Percentiles rank a stretch among this genome's conserved stretches.
Conservation (phyloP, 768 basidiomycete species). For the Leccinellum rugosiceps region DNA sequence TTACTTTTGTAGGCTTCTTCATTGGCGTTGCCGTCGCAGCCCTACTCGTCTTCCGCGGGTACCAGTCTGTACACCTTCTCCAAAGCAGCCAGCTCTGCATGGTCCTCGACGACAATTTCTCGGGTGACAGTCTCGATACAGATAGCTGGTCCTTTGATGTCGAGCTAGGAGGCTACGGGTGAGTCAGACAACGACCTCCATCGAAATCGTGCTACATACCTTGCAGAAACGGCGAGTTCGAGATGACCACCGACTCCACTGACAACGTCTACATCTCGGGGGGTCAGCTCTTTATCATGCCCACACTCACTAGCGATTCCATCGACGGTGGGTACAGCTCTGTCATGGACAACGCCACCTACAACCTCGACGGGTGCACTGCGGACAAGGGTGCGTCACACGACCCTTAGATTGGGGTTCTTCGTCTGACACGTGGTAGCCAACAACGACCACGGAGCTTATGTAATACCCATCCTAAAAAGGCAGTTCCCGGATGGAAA, state of each 20-base stretch:
- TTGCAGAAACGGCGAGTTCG: constrained; percentile 49
- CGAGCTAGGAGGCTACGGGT: constrained; percentile 53
- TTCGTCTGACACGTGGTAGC: constrained; percentile 8
- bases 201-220: constrained; percentile 5
- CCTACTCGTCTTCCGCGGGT: constrained; percentile 46
- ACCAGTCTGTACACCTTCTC: constrained; percentile 37
- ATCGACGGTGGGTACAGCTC: constrained; percentile 34
- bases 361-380: constrained; percentile 38
- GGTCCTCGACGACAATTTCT: constrained; percentile 51
- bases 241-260: constrained; percentile 45
- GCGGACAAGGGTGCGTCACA: constrained; percentile 9
- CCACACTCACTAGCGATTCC: constrained; percentile 54
- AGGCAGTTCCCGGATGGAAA: constrained; percentile 23
- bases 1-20: constrained; percentile 41
- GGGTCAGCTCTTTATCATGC: constrained; percentile 54
- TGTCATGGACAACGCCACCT: constrained; percentile 39
- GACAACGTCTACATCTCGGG: constrained; percentile 45
- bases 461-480: constrained; percentile 17
- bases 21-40: constrained; percentile 42
- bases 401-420: not conserved
- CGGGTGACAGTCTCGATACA: constrained; percentile 37
- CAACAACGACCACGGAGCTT: constrained; percentile 23
- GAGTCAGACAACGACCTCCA: constrained; percentile 4
- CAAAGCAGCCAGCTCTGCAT: constrained; percentile 36
- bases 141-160: constrained; percentile 47